A percentile compares a stretch with the other conserved stretches of the same genome.
Conservation (phyloP, 2,329 filamentous ascomycete species). For the Calonectria hawksworthii region DNA sequence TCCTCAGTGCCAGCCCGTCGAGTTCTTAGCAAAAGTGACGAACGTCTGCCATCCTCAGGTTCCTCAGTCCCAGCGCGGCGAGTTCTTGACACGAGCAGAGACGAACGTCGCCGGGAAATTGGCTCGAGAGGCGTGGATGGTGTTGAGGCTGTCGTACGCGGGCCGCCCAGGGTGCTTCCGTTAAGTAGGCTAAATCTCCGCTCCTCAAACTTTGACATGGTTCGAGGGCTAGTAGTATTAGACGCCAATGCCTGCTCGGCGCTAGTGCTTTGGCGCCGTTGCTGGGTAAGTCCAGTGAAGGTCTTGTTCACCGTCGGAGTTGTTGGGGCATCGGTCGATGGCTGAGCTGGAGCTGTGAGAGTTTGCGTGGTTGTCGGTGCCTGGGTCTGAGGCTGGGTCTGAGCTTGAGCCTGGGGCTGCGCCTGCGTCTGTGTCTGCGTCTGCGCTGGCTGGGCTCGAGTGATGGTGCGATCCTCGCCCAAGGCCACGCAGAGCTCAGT, state of each 20-base stretch:
- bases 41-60: constrained; percentile 60
- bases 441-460: constrained; percentile 48
- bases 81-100: constrained; percentile 60
- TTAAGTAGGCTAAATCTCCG: constrained; percentile 63
- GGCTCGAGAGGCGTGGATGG: constrained; percentile 58
- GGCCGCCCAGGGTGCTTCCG: constrained; percentile 60
- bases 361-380: constrained; percentile 35
- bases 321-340: constrained; percentile 46
- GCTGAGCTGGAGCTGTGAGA: constrained; percentile 32
- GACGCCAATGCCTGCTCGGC: constrained; percentile 56
- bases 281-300: constrained; percentile 51
- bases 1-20: constrained; percentile 64
- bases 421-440: constrained; percentile 50
- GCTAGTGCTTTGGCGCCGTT: constrained; percentile 58
- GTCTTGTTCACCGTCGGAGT: constrained; percentile 64
- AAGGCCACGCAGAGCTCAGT: constrained; percentile 93
- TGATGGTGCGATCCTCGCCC: constrained; percentile 68
- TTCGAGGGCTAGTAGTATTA: constrained; percentile 58
- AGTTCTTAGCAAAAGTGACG: constrained; percentile 60
- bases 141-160: constrained; percentile 57
- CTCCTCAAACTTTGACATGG: constrained; percentile 67
- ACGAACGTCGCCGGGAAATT: constrained; percentile 62
- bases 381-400: constrained; percentile 50
- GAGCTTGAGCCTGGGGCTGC: constrained; percentile 27
- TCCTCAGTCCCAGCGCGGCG: constrained; percentile 63